Evolutionary conservation across 805 yeast species (phyloP).

Genomic region (Kazachstania bromeliacearum): DNA sequence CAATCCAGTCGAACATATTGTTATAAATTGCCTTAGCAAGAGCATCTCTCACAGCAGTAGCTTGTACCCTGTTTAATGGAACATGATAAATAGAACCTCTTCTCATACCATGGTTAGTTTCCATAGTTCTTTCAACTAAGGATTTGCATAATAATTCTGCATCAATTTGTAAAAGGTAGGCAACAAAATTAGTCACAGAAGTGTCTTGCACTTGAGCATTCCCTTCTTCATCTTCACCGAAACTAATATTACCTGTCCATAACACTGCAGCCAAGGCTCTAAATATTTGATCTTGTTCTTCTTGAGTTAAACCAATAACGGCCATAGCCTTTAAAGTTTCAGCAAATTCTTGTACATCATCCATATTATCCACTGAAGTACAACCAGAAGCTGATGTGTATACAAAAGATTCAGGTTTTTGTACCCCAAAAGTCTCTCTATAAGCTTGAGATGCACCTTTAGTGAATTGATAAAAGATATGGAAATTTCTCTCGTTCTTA

Average conservation of each 20-base stretch:
- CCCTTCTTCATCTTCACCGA: slow-evolving; percentile 78
- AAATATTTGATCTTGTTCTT: slow-evolving; percentile 86
- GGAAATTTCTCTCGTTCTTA: slow-evolving; percentile 88
- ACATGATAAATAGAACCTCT: slow-evolving; percentile 92
- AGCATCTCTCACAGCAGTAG: slow-evolving; percentile 91
- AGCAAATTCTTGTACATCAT: slow-evolving; percentile 67
- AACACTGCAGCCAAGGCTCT: slow-evolving; percentile 72
- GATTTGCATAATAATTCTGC: slow-evolving; percentile 56
- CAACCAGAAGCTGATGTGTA: slow-evolving; percentile 86
- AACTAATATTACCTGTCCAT: slow-evolving; percentile 92
- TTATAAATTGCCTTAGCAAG: slow-evolving; percentile 89
- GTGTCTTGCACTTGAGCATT: slow-evolving; percentile 74
- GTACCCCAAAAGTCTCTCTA: slow-evolving; percentile 80
- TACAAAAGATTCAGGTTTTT: slow-evolving; percentile 84
- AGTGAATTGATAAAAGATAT: slow-evolving; percentile 91
- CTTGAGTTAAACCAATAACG: slow-evolving; percentile 70
- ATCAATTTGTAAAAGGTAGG: slow-evolving; percentile 78
- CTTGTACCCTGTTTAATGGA: slow-evolving; percentile 86
- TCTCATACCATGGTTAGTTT: slow-evolving; percentile 80
- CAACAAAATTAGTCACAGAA: slow-evolving; percentile 90
- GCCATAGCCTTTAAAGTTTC: slow-evolving; percentile 84
- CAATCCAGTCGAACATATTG: slow-evolving; percentile 94
- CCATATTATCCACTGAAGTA: slow-evolving; percentile 75
- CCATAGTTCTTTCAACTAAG: slow-evolving; percentile 72
- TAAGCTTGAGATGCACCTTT: slow-evolving; percentile 81